These are phyloP conservation scores for Ascoidea tarda DNA, from an alignment of 805 yeast genomes.

Conservation along the genomic window DNA sequence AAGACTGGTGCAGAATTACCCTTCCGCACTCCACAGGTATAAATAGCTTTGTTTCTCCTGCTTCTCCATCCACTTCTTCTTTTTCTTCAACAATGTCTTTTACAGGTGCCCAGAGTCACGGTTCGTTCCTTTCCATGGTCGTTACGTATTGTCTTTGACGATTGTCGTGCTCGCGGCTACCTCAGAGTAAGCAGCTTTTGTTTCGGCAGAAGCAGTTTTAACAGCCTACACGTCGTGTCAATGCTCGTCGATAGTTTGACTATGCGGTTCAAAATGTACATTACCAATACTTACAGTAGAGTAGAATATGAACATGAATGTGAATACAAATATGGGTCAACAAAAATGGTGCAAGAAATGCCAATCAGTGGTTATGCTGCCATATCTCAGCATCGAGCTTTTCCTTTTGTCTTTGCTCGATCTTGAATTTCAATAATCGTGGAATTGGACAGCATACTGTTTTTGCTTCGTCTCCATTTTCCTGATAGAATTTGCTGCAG, in stretches of 20 bases:
- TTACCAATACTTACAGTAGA: conserved; percentile 5
- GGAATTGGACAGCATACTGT: conserved; percentile 76
- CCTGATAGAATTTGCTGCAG: conserved; percentile 51
- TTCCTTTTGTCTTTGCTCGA: conserved; percentile 47
- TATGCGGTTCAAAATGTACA: conserved; percentile 73
- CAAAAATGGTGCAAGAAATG: background rate
- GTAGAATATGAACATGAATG: too few relatives aligned
- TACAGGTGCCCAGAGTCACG: conserved; percentile 14
- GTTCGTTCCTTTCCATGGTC: conserved; percentile 9
- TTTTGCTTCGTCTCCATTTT: conserved; percentile 41
- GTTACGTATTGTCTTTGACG: conserved; percentile 9
- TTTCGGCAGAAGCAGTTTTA: conserved; percentile 22
- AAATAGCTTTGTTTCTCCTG: background rate
- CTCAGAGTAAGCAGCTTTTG: conserved; percentile 42
- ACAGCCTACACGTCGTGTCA: conserved; percentile 30
- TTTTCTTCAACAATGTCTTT: conserved; percentile 11
- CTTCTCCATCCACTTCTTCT: conserved; percentile 3
- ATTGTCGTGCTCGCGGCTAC: conserved; percentile 88
- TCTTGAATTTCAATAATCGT: conserved; percentile 42
- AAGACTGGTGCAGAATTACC: too few relatives aligned
- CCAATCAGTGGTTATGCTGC: conserved; percentile 3
- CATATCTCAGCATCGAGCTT: conserved; percentile 42
- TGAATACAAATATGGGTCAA: too few relatives aligned
- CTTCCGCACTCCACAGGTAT: too few relatives aligned
- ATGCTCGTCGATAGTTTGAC: conserved; percentile 25